Conservation (phyloP, 2,329 filamentous ascomycete genomes). For the Alternaria gansuensis region DNA sequence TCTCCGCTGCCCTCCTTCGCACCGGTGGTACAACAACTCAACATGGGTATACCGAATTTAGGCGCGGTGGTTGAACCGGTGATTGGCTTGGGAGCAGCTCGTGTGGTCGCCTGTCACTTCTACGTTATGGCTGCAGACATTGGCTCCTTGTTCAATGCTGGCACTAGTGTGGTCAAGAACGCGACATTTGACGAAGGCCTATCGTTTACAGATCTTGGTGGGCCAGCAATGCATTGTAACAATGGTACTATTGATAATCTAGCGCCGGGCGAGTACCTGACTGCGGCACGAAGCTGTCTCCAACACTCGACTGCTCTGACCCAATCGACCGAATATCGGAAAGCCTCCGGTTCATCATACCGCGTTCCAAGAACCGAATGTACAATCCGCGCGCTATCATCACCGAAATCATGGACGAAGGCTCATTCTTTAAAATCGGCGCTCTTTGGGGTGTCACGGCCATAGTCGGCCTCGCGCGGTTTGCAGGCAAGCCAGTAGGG, state of each 20-base stretch:
- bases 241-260: slow-evolving; percentile 74
- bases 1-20: slow-evolving; percentile 65
- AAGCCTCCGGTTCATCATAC: slow-evolving; percentile 65
- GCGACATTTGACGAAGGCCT: slow-evolving; percentile 72
- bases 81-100: slow-evolving; percentile 69
- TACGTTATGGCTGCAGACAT: slow-evolving; percentile 72
- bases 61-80: slow-evolving; percentile 70
- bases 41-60: slow-evolving; percentile 70
- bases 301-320: slow-evolving; percentile 59
- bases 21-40: slow-evolving; percentile 66
- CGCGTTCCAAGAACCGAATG: slow-evolving; percentile 66
- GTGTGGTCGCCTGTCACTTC: slow-evolving; percentile 70
- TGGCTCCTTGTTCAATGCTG: slow-evolving; percentile 70
- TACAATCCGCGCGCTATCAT: slow-evolving; percentile 69
- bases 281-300: slow-evolving; percentile 64
- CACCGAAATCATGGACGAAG: slow-evolving; percentile 63
- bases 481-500: slow-evolving; percentile 66
- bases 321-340: slow-evolving; percentile 60
- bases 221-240: slow-evolving; percentile 68
- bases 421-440: slow-evolving; percentile 71
- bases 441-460: slow-evolving; percentile 69
- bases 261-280: slow-evolving; percentile 69
- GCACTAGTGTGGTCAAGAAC: slow-evolving; percentile 68
- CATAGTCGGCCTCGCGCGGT: slow-evolving; percentile 67
- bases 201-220: slow-evolving; percentile 67